phyloP scores from a whole-genome alignment of 2,329 filamentous ascomycete species.

The Emergomyces pasteurianus region DNA sequence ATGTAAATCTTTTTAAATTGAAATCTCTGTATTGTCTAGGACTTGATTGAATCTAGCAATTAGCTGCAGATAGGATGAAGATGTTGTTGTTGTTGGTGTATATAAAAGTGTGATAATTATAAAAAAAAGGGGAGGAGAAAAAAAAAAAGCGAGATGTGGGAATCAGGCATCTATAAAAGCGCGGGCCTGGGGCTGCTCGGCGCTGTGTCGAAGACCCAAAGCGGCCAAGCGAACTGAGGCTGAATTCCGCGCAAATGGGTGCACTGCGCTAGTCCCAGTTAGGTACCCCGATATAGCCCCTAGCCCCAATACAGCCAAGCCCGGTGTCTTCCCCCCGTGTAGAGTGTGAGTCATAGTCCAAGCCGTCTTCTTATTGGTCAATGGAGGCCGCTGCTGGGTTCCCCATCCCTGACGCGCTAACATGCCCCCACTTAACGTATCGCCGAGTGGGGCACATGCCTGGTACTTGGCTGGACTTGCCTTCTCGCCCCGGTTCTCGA shows the following conservation, averaged over 20 bases:
- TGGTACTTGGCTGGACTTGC: not conserved
- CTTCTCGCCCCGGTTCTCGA: not conserved
- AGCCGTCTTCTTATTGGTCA: constrained; percentile 16
- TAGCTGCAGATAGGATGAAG: constrained; percentile 3
- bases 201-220: not conserved
- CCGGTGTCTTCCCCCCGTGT: constrained; percentile 11
- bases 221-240: constrained; percentile 3
- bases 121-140: constrained; percentile 8
- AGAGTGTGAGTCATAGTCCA: constrained; percentile 28
- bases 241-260: constrained; percentile 11
- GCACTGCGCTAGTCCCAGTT: constrained; percentile 16
- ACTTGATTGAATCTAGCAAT: not conserved
- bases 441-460: not conserved
- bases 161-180: constrained; percentile 28
- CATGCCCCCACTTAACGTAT: not conserved
- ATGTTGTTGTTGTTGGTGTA: no score
- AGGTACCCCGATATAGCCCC: constrained; percentile 4
- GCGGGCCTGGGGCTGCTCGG: constrained; percentile 8
- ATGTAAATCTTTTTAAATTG: constrained; percentile 6
- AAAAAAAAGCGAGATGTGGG: constrained; percentile 11
- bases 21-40: not conserved
- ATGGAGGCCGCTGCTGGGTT: not conserved
- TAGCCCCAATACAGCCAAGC: constrained; percentile 10
- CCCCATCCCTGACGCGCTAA: not conserved
- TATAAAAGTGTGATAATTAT: no score